Evolutionary conservation across 768 basidiomycete genomes (phyloP), one percentile per base, ranked within the genome.

Genomic region (Naganishia onofrii): DNA sequence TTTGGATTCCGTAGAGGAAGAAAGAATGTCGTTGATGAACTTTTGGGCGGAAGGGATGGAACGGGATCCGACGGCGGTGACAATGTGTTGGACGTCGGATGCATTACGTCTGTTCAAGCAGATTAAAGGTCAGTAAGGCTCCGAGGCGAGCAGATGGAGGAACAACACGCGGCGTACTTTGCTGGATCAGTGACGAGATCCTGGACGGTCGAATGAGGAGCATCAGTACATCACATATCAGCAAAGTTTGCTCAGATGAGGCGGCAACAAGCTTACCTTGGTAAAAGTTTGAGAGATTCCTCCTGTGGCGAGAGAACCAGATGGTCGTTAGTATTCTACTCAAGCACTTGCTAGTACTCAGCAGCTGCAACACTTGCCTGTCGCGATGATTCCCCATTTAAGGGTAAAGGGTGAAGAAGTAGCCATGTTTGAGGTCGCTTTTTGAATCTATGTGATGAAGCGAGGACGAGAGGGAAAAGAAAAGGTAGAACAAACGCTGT

Each of bases 371-470:
- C 42, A 42, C 42, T 42, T 42, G 28, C 74, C 74, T 1, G 91
- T 92, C 15, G 91, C 90, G 71, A 95, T 89, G 73, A 93, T 90
- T 21, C 92, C 92, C 92, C 92, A 93, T 67, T 86, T 86, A 66
- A 92, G 56, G 6, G 70, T 70, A 26, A 58, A 68, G 12, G 64
- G 53, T 26, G 68, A 36, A 23, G 57, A 2, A 10, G 42, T 2
- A 42, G 42, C 15, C 42, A 42, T 42, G 2, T 2, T 42, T 7
- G 42, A 42, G 15, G 42, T 15, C 2, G 15, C 42, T 42, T 42
- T 42, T 7, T 10, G n/a, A n/a, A n/a, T n/a, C n/a, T n/a, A n/a
- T n/a, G n/a, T n/a, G n/a, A n/a, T n/a, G n/a, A n/a, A n/a, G n/a
- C n/a, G n/a, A n/a, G n/a, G n/a, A n/a, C n/a, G n/a, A n/a, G n/a